phyloP scores from a whole-genome alignment of 352 stramenopile species.

The Albugo laibachii region DNA sequence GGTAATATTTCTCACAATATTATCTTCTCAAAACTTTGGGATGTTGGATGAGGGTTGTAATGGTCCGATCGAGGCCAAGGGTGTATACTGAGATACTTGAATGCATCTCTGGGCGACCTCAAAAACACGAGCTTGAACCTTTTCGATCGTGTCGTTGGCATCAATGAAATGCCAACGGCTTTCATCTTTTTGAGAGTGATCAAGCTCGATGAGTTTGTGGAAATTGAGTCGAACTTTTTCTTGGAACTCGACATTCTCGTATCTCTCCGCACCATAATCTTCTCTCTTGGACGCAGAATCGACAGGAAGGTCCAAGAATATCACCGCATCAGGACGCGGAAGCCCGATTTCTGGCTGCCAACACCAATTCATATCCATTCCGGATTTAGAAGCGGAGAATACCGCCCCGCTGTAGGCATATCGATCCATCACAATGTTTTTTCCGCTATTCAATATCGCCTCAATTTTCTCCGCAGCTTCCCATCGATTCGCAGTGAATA shows the following conservation, averaged over 20 bases:
- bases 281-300: constrained; percentile 77
- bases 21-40: too few species aligned
- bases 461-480: constrained; percentile 78
- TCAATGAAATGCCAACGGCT: constrained; percentile 54
- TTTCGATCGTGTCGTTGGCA: constrained; percentile 48
- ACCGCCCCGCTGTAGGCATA: constrained; percentile 96
- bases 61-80: not conserved
- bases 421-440: constrained; percentile 92
- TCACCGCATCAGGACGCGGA: constrained; percentile 90
- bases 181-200: constrained; percentile 17
- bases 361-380: constrained; percentile 93
- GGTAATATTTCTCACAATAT: too few species aligned
- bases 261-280: constrained; percentile 86
- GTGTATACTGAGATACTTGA: not conserved
- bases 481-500: constrained; percentile 99
- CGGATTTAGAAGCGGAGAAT: constrained; percentile 93
- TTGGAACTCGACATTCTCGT: constrained; percentile 82
- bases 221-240: constrained; percentile 71
- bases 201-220: constrained; percentile 10
- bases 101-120: constrained; percentile 32
- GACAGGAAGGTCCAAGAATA: constrained; percentile 94
- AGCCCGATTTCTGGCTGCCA: constrained; percentile 92
- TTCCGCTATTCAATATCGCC: constrained; percentile 45
- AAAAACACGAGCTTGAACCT: constrained; percentile 43
- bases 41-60: not conserved